Conservation (phyloP, 352 stramenopile species). For the Pythium rhizo-oryzae region DNA sequence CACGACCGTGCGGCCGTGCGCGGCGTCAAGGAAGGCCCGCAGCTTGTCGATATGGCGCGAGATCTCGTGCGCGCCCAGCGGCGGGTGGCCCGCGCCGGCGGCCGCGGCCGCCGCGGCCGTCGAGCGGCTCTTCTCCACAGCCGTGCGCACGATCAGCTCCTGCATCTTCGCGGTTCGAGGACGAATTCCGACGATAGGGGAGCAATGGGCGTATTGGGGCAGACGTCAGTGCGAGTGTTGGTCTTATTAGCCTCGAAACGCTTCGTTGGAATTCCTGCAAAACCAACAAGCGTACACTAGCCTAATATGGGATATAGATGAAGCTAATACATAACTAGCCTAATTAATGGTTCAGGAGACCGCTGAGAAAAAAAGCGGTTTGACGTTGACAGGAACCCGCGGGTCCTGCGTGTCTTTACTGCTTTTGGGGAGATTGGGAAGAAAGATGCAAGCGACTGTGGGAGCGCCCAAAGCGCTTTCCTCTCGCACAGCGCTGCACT, state of each 20-base stretch:
- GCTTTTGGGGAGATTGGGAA: neutral
- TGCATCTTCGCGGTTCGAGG: conserved; percentile 18
- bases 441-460: neutral
- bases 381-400: neutral
- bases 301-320: too few relatives aligned
- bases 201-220: neutral
- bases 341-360: neutral
- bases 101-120: conserved; percentile 24
- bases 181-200: neutral
- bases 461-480: neutral
- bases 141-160: conserved; percentile 33
- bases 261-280: conserved; percentile 20
- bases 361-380: neutral
- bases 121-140: conserved; percentile 28
- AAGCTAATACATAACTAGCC: too few relatives aligned
- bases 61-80: conserved; percentile 18
- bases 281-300: neutral
- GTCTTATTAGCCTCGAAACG: neutral
- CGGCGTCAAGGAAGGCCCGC: conserved; percentile 57
- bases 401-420: conserved; percentile 4
- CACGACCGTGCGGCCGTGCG: conserved; percentile 58
- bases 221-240: neutral
- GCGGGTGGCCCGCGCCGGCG: conserved; percentile 17
- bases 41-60: conserved; percentile 42
- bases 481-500: neutral